phyloP scores from a whole-genome alignment of 2,329 filamentous ascomycete species.

The Xylaria sp. region DNA sequence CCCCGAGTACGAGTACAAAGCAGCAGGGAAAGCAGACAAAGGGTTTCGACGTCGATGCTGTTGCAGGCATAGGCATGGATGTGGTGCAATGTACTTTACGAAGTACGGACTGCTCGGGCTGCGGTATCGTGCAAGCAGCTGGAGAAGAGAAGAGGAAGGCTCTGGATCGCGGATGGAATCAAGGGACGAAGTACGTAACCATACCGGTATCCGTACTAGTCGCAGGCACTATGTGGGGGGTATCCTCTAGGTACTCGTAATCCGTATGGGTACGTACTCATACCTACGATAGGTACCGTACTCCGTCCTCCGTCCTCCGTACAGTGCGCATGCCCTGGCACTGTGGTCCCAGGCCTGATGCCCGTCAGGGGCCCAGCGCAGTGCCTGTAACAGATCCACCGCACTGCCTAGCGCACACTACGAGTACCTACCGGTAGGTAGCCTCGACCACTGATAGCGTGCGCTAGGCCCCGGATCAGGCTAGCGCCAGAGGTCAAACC shows the following conservation, averaged over 20 bases:
- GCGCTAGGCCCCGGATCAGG: background rate
- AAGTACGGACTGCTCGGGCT: no score
- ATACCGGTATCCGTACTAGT: background rate
- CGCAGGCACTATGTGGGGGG: background rate
- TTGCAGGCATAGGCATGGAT: background rate
- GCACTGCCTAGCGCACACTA: background rate
- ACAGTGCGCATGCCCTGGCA: background rate
- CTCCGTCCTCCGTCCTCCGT: background rate
- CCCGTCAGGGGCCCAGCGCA: background rate
- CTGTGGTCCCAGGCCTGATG: slow-evolving; percentile 2
- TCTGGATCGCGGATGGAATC: background rate
- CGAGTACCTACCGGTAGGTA: background rate
- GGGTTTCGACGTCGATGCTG: background rate
- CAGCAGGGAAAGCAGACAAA: background rate
- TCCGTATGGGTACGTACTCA: no score
- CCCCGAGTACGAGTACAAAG: background rate
- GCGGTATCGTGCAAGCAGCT: no score
- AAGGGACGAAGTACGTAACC: background rate
- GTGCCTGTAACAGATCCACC: background rate
- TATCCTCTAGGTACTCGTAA: no score
- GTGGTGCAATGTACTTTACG: no score
- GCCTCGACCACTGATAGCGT: background rate
- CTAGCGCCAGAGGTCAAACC: background rate
- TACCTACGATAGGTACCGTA: no score
- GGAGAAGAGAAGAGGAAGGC: no score